A percentile compares a stretch with the other conserved stretches of the same genome.
Evolutionary conservation across 2,329 filamentous ascomycete genomes (phyloP).

Genomic region (Amphichorda felina): DNA sequence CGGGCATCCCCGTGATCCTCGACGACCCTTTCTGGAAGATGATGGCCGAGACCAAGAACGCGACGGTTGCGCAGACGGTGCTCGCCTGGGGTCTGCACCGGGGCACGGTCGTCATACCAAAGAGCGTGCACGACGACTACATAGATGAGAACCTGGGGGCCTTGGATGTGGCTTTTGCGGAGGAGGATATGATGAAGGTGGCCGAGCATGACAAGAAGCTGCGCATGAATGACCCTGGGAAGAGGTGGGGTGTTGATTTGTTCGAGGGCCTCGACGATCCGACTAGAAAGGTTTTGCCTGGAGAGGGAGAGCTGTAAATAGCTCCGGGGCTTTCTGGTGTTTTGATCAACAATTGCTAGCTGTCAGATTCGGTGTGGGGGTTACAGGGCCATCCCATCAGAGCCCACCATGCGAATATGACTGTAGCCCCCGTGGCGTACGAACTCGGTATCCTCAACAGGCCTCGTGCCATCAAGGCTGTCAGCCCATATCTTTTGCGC

Average conservation of each 20-base stretch:
- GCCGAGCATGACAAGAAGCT: conserved; percentile 13
- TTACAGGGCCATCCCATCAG: background rate
- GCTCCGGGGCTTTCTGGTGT: background rate
- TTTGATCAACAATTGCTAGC: background rate
- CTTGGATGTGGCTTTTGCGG: conserved; percentile 15
- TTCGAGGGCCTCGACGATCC: conserved; percentile 27
- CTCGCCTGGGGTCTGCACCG: conserved; percentile 52
- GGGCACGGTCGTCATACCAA: conserved; percentile 47
- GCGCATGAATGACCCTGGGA: conserved; percentile 23
- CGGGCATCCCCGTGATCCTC: conserved; percentile 31
- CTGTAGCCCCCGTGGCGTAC: too few species aligned
- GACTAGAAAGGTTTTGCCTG: conserved; percentile 6
- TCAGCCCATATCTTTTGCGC: too few species aligned
- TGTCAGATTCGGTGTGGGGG: background rate
- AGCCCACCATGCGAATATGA: too few species aligned
- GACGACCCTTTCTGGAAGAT: conserved; percentile 39
- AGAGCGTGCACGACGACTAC: conserved; percentile 33
- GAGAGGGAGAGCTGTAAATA: conserved; percentile 3
- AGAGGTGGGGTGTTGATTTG: conserved; percentile 23
- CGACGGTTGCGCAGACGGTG: conserved; percentile 53
- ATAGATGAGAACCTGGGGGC: conserved; percentile 32
- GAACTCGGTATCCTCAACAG: too few species aligned
- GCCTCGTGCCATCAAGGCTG: too few species aligned
- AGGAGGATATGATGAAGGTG: conserved; percentile 18
- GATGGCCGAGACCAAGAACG: conserved; percentile 47